Conservation (phyloP, 169 alveolate genomes). For the Eimeria zaria region DNA sequence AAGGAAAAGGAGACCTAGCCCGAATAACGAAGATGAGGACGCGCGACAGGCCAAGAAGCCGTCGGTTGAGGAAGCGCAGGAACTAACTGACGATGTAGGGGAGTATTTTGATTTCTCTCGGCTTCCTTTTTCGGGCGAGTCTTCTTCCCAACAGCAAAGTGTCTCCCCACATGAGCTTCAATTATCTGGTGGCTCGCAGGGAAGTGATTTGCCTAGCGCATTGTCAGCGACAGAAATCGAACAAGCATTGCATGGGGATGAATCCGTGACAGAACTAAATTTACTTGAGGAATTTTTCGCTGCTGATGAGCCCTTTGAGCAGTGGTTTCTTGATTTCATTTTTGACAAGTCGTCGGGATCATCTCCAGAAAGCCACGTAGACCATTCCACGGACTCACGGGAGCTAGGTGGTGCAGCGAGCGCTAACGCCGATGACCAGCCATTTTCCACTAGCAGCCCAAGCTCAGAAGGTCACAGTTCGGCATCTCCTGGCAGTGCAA, state of each 20-base stretch:
- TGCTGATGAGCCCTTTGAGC: too few species aligned
- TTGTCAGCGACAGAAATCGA: not conserved
- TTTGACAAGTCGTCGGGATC: too few species aligned
- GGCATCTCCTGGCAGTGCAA: not conserved
- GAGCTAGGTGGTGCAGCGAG: too few species aligned
- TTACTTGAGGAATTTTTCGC: not conserved
- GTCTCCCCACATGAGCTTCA: not conserved
- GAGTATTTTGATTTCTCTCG: not conserved
- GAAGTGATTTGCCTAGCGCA: too few species aligned
- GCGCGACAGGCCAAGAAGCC: not conserved
- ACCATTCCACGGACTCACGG: too few species aligned
- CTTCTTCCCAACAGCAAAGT: not conserved
- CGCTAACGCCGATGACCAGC: too few species aligned
- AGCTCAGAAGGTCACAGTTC: not conserved
- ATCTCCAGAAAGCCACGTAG: too few species aligned
- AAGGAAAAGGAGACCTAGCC: not conserved
- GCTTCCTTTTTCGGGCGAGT: not conserved
- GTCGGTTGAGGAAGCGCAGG: not conserved
- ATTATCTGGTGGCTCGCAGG: too few species aligned
- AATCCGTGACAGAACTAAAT: not conserved
- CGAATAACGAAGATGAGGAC: not conserved
- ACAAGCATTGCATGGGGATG: not conserved
- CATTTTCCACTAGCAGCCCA: not conserved
- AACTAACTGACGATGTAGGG: not conserved
- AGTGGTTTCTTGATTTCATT: too few species aligned